A percentile compares a stretch with the other conserved stretches of the same genome.
phyloP scores from a whole-genome alignment of 2,329 filamentous ascomycete genomes.

The Exophiala oligosperma region DNA sequence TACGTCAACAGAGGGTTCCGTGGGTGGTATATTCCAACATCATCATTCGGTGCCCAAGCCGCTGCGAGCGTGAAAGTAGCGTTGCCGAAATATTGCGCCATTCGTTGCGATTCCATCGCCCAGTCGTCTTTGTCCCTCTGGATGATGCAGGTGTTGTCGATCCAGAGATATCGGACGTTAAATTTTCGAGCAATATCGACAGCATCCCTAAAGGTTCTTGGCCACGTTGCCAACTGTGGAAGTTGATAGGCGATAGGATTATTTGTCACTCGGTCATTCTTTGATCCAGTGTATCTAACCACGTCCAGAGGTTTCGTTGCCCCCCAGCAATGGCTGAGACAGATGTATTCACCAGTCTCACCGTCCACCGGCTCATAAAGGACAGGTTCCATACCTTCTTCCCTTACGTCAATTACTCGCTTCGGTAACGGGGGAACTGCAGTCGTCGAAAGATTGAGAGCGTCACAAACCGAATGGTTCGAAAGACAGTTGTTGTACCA shows the following conservation, averaged over 20 bases:
- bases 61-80: neutral
- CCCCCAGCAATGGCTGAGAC: constrained; percentile 26
- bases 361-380: neutral
- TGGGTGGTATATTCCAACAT: neutral
- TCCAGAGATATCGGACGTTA: constrained; percentile 23
- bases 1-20: neutral
- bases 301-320: neutral
- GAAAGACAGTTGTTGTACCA: neutral
- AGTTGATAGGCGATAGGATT: neutral
- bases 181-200: constrained; percentile 19
- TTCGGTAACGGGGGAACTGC: neutral
- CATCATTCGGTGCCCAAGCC: neutral
- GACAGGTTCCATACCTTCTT: neutral
- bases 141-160: constrained; percentile 27
- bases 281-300: neutral
- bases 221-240: neutral
- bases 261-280: neutral
- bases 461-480: neutral
- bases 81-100: constrained; percentile 19
- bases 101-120: constrained; percentile 23
- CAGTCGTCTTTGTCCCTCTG: constrained; percentile 28
- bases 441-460: neutral
- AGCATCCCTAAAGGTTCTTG: constrained; percentile 21
- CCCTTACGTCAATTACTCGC: neutral
- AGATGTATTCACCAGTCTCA: constrained; percentile 1